Base-by-base conservation (phyloP, 495 filamentous ascomycete genomes). In the Trichodelitschia bisporula region DNA sequence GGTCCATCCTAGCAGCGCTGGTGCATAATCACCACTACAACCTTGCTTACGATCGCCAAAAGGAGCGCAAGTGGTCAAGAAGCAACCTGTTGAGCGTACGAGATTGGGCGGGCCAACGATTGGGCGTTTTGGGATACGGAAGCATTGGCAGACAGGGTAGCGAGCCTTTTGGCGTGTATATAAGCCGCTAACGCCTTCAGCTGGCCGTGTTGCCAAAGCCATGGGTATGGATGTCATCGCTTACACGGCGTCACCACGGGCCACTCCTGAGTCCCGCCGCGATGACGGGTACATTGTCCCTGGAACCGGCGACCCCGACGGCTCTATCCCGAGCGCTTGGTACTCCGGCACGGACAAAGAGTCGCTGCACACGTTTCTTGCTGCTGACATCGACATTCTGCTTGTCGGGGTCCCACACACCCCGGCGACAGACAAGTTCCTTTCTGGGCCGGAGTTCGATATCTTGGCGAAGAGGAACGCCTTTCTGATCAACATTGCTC, bases 71-170 rank as follows among this genome's bases (percentile, higher is more conserved):
- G 21, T 75, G 69, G 69, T 32, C 46, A 9, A 28, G 53, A 13
- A 48, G 42, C n/a, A 38, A 46, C 10, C 49, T 45, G 15, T 18
- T 35, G 0, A 39, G 34, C 0, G 38, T 59, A 8, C 41, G 48
- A 24, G 66, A 72, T 36, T 53, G 62, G 12, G 62, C 60, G 0
- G 59, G 60, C 2, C 56, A 62, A 36, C 55, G 54, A 4, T 59
- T 77, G 15, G 77, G 78, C 6, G 74, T 89, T 21, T 56, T 90
- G 3, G 80, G 80, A 3, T 89, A 89, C 47, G 77, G 82, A 16
- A 69, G 66, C 40, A 90, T 92, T 35, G 78, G 78, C 1, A 56
- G 77, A 14, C 77, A 84, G 34, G 40, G 43, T 43, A n/a, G 3
- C 5, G 15, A 25, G 20, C 4, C 11, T 8, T n/a, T 9, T 2